These are phyloP conservation scores for Akebia trifoliata DNA, from an alignment of 164 flowering plant genomes.

Conservation along the genomic window DNA sequence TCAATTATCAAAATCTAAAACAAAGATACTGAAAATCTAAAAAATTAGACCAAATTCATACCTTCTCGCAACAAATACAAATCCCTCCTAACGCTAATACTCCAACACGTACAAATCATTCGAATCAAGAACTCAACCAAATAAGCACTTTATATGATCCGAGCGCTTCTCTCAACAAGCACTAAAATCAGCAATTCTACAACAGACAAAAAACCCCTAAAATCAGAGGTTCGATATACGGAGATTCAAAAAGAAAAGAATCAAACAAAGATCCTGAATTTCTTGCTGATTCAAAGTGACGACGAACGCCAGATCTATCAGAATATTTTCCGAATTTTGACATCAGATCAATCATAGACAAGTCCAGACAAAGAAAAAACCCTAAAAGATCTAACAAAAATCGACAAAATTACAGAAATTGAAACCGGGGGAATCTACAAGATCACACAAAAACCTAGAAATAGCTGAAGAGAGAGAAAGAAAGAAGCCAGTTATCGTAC, in stretches of 20 bases:
- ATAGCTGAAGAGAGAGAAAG: neutral
- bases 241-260: neutral
- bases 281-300: neutral
- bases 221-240: neutral
- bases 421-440: neutral
- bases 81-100: conserved; percentile 3
- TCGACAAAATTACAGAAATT: neutral
- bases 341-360: neutral
- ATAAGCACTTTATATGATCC: conserved; percentile 12
- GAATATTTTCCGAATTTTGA: neutral
- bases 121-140: conserved; percentile 9
- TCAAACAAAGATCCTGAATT: neutral
- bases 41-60: neutral
- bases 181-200: conserved; percentile 6
- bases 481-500: conserved; percentile 1
- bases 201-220: conserved; percentile 3
- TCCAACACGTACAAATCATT: conserved; percentile 3
- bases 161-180: conserved; percentile 2
- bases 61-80: conserved; percentile 7
- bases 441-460: neutral
- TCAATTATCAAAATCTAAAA: neutral
- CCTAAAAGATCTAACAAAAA: neutral
- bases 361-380: neutral
- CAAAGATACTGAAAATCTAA: neutral
- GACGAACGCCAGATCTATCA: conserved; percentile 5